Conservation (phyloP, 2,329 filamentous ascomycete genomes). For the Chaetomium olivaceum region DNA sequence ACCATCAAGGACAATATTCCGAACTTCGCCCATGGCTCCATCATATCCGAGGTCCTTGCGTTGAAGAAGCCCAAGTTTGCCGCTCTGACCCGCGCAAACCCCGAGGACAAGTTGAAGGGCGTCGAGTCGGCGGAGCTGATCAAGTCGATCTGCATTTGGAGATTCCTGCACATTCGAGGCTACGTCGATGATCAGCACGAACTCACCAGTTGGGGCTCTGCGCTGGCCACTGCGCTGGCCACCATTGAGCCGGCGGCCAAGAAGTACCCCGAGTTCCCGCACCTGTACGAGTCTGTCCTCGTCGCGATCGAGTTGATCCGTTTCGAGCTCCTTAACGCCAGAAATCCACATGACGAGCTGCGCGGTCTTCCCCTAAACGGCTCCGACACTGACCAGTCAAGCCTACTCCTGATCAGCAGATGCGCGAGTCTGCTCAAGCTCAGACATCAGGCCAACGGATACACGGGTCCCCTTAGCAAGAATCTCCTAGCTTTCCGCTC, state of each 20-base stretch:
- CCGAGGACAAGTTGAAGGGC: conserved; percentile 53
- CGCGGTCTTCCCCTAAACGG: conserved; percentile 58
- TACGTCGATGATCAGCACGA: conserved; percentile 79
- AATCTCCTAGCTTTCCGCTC: conserved; percentile 86
- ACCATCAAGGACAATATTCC: conserved; percentile 53
- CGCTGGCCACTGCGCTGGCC: conserved; percentile 69
- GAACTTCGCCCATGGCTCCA: conserved; percentile 46
- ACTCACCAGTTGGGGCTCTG: conserved; percentile 81
- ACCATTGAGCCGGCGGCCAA: conserved; percentile 57
- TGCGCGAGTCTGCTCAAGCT: conserved; percentile 81
- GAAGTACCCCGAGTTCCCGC: conserved; percentile 45
- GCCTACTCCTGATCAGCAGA: conserved; percentile 80
- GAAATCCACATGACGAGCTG: conserved; percentile 57
- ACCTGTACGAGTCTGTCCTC: conserved; percentile 74
- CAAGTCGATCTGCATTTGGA: conserved; percentile 74
- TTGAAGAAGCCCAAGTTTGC: conserved; percentile 70
- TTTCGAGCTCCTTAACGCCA: conserved; percentile 73
- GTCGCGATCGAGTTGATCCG: conserved; percentile 84
- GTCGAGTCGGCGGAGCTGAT: conserved; percentile 67
- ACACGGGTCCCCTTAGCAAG: conserved; percentile 90
- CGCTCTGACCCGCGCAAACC: conserved; percentile 64
- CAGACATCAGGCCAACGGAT: conserved; percentile 81
- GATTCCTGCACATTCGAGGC: conserved; percentile 83
- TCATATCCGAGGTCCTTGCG: conserved; percentile 64
- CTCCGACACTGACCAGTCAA: conserved; percentile 71